Evolutionary conservation across 805 yeast species (phyloP).

Genomic region (Schwanniomyces polymorphus): DNA sequence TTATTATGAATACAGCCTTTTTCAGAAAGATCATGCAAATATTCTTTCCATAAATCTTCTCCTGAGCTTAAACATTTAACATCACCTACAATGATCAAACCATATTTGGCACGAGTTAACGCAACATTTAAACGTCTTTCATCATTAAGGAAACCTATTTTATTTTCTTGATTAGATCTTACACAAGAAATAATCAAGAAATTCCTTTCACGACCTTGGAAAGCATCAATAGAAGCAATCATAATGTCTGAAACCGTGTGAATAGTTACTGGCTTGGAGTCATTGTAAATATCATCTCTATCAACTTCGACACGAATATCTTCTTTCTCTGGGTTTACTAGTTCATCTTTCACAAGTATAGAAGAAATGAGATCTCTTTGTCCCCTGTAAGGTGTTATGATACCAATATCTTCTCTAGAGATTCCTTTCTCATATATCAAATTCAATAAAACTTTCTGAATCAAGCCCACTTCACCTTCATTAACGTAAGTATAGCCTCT

Average conservation of each 20-base stretch:
- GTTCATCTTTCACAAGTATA: conserved; percentile 45
- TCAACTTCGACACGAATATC: conserved; percentile 55
- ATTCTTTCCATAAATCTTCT: conserved; percentile 50
- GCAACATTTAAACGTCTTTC: conserved; percentile 89
- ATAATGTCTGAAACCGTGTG: conserved; percentile 46
- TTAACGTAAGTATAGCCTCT: conserved; percentile 62
- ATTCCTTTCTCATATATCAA: conserved; percentile 57
- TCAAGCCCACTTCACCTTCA: conserved; percentile 48
- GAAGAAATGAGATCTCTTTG: conserved; percentile 65
- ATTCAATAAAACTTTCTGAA: conserved; percentile 48
- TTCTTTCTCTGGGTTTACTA: conserved; percentile 55
- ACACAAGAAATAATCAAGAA: conserved; percentile 54
- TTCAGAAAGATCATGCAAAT: conserved; percentile 39
- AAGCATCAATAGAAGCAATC: conserved; percentile 63
- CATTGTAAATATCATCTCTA: conserved; percentile 55
- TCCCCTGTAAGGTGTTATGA: conserved; percentile 76
- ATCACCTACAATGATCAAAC: conserved; percentile 52
- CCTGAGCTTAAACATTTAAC: conserved; percentile 46
- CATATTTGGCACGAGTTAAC: conserved; percentile 82
- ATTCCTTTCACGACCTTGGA: conserved; percentile 60
- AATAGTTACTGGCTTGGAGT: conserved; percentile 47
- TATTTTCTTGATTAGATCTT: conserved; percentile 66
- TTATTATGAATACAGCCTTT: conserved; percentile 28
- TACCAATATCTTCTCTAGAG: conserved; percentile 52
- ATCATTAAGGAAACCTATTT: conserved; percentile 82